These are phyloP conservation scores for Trapa bicornis DNA, from an alignment of 345 rosid genomes.

Conservation along the genomic window DNA sequence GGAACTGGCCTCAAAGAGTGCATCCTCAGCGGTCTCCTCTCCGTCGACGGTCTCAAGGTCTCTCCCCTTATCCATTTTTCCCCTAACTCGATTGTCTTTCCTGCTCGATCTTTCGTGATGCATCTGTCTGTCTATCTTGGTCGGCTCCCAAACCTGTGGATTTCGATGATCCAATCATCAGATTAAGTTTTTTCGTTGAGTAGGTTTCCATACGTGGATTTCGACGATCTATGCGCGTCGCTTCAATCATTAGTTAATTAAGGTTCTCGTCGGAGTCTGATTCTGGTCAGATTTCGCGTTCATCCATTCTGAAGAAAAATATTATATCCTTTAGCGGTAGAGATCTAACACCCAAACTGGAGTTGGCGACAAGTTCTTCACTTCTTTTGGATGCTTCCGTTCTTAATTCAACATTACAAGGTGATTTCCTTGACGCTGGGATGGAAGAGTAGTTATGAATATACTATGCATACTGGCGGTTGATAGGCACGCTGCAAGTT, in stretches of 20 bases:
- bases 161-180: background rate
- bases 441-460: background rate
- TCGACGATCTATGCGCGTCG: background rate
- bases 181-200: background rate
- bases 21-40: constrained; percentile 98
- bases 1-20: constrained; percentile 99
- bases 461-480: background rate
- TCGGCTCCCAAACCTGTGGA: background rate
- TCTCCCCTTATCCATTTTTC: background rate
- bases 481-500: background rate
- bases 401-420: background rate
- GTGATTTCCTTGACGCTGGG: background rate
- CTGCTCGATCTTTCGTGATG: background rate
- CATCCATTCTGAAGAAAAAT: background rate
- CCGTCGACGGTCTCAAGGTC: constrained; percentile 97
- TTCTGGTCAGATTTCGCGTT: background rate
- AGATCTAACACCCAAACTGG: background rate
- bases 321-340: background rate
- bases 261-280: background rate
- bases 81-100: background rate
- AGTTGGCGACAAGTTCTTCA: background rate
- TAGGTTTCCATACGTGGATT: background rate
- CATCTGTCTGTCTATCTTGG: background rate
- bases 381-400: background rate
- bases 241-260: background rate